Evolutionary conservation across 495 filamentous ascomycete species (phyloP).

Genomic region (Podospora pseudopauciseta): DNA sequence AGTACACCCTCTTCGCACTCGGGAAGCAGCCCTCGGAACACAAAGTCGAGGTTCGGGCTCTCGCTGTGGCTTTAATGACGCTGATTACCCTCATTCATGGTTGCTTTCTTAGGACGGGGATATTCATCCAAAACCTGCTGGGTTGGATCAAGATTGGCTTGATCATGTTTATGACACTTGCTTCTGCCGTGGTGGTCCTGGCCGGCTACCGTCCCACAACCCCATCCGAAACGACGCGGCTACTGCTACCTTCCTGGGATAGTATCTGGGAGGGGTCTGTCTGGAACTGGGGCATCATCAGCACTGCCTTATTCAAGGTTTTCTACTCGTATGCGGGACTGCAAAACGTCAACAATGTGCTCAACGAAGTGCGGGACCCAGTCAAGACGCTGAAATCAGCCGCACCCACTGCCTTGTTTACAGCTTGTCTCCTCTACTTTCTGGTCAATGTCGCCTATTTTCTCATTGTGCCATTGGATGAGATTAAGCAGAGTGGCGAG

Average conservation of each 20-base stretch:
- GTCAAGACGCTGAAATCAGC: slow-evolving; percentile 62
- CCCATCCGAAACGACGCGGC: slow-evolving; percentile 3
- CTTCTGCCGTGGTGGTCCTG: slow-evolving; percentile 53
- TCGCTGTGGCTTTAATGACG: slow-evolving; percentile 61
- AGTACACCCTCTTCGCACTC: slow-evolving; percentile 64
- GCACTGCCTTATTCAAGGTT: slow-evolving; percentile 68
- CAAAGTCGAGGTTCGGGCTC: slow-evolving; percentile 49
- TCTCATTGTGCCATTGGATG: slow-evolving; percentile 61
- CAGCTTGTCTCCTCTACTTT: slow-evolving; percentile 60
- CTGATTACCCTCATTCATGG: slow-evolving; percentile 61
- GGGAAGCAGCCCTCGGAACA: slow-evolving; percentile 38
- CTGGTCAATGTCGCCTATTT: slow-evolving; percentile 71
- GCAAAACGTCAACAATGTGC: slow-evolving; percentile 69
- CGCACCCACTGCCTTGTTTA: slow-evolving; percentile 58
- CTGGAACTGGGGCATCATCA: slow-evolving; percentile 53
- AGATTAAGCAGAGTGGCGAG: slow-evolving; percentile 64
- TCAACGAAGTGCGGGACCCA: slow-evolving; percentile 70
- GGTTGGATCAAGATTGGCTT: slow-evolving; percentile 64
- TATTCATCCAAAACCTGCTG: slow-evolving; percentile 62
- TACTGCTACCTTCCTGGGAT: slow-evolving; percentile 26
- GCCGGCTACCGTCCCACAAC: slow-evolving; percentile 30
- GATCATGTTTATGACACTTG: slow-evolving; percentile 61
- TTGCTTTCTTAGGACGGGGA: slow-evolving; percentile 57
- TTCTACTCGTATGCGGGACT: slow-evolving; percentile 68
- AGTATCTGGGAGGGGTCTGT: slow-evolving; percentile 52